Evolutionary conservation across 352 stramenopile genomes (phyloP).

Genomic region (Nothophytophthora sp.): DNA sequence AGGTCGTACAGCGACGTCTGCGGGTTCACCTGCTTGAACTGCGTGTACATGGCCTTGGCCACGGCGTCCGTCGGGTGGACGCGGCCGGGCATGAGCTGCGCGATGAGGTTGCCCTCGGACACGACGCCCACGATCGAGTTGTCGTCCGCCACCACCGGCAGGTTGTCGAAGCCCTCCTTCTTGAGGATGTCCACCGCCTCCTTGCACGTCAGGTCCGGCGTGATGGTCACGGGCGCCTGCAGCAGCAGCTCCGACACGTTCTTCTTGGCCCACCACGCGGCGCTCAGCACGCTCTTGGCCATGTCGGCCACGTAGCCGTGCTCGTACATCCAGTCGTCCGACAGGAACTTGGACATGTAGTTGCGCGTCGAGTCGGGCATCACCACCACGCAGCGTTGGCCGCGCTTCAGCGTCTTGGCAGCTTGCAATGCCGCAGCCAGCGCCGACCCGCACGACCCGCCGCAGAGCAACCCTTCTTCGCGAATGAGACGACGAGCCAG

Average conservation of each 20-base stretch:
- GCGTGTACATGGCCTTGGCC: slow-evolving; percentile 95
- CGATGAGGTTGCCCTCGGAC: slow-evolving; percentile 96
- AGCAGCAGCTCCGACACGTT: slow-evolving; percentile 89
- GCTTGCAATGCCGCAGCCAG: slow-evolving; percentile 84
- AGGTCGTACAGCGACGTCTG: slow-evolving; percentile 91
- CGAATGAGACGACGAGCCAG: slow-evolving; percentile 94
- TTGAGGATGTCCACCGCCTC: slow-evolving; percentile 95
- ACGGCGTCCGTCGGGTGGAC: slow-evolving; percentile 88
- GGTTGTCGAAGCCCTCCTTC: slow-evolving; percentile 88
- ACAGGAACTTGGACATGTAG: slow-evolving; percentile 99
- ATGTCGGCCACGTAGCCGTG: slow-evolving; percentile 81
- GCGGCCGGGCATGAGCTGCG: slow-evolving; percentile 88
- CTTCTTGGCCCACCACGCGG: slow-evolving; percentile 96
- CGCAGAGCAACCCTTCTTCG: slow-evolving; percentile 95
- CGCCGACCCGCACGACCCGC: slow-evolving; percentile 93
- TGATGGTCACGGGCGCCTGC: slow-evolving; percentile 92
- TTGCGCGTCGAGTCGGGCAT: slow-evolving; percentile 96
- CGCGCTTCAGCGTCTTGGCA: slow-evolving; percentile 84
- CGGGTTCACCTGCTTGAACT: slow-evolving; percentile 94
- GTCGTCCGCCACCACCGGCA: slow-evolving; percentile 77
- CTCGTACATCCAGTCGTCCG: slow-evolving; percentile 95
- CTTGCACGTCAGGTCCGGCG: slow-evolving; percentile 89
- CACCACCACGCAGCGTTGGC: slow-evolving; percentile 94
- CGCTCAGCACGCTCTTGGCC: slow-evolving; percentile 74
- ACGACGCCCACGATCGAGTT: slow-evolving; percentile 95